phyloP scores from a whole-genome alignment of 345 rosid species.

The Cardamine chenopodiifolia region DNA sequence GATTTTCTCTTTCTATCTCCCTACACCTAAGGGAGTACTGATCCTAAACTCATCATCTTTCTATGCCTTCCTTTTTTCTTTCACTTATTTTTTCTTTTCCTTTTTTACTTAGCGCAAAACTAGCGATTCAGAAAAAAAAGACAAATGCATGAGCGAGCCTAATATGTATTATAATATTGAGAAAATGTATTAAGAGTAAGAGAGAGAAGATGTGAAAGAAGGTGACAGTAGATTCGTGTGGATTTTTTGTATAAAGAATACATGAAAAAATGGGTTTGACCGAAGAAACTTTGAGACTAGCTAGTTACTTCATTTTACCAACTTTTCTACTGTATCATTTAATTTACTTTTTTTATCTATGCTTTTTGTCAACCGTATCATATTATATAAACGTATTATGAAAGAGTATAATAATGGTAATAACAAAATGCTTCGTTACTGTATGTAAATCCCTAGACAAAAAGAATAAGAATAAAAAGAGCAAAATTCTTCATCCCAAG shows the following conservation, averaged over 20 bases:
- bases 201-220: slow-evolving; percentile 29
- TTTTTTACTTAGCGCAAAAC: slow-evolving; percentile 37
- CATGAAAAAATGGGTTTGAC: slow-evolving; percentile 51
- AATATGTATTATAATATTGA: slow-evolving; percentile 1
- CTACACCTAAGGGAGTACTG: slow-evolving; percentile 37
- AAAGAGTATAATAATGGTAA: slow-evolving; percentile 34
- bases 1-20: slow-evolving; percentile 48
- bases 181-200: slow-evolving; percentile 5
- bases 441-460: slow-evolving; percentile 56
- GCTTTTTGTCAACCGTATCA: slow-evolving; percentile 16
- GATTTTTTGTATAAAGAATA: slow-evolving; percentile 32
- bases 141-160: slow-evolving; percentile 48
- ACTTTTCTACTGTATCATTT: slow-evolving; percentile 29
- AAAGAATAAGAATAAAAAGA: slow-evolving; percentile 56
- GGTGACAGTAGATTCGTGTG: slow-evolving; percentile 30
- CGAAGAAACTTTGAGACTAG: slow-evolving; percentile 34
- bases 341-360: slow-evolving; percentile 15
- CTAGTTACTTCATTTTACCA: slow-evolving; percentile 40
- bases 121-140: slow-evolving; percentile 36
- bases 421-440: slow-evolving; percentile 32
- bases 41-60: slow-evolving; percentile 64
- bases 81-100: slow-evolving; percentile 12
- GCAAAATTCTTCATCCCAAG: slow-evolving; percentile 62
- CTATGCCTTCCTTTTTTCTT: slow-evolving; percentile 55
- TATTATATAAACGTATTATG: slow-evolving; percentile 24